Conservation (phyloP, 169 alveolate genomes). For the Theileria parva region DNA sequence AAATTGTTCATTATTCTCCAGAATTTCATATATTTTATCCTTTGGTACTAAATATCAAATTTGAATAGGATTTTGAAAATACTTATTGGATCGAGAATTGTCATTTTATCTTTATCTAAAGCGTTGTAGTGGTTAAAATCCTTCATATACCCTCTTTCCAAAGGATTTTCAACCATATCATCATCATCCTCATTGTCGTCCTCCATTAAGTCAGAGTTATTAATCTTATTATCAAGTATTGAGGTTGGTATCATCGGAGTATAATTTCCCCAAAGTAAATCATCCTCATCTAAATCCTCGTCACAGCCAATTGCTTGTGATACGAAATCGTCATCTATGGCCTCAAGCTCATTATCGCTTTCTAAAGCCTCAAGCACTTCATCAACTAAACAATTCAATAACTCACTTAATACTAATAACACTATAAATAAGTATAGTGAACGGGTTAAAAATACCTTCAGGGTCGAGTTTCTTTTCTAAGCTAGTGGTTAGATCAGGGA, state of each 20-base stretch:
- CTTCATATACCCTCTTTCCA: not conserved
- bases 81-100: constrained; percentile 34
- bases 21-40: constrained; percentile 26
- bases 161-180: not conserved
- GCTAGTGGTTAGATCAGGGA: constrained; percentile 25
- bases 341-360: constrained; percentile 64
- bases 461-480: constrained; percentile 7
- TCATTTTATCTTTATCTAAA: constrained; percentile 37
- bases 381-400: constrained; percentile 13
- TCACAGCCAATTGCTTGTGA: constrained; percentile 64
- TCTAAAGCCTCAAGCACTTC: constrained; percentile 73
- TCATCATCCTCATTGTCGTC: not conserved
- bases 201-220: not conserved
- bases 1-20: constrained; percentile 12
- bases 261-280: constrained; percentile 70
- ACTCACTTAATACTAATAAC: not conserved
- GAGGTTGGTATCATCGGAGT: constrained; percentile 39
- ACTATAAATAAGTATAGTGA: too few species aligned
- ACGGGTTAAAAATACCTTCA: too few species aligned
- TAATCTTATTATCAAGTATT: not conserved
- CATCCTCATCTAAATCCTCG: constrained; percentile 60
- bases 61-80: not conserved
- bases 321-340: constrained; percentile 75
- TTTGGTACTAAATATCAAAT: not conserved
- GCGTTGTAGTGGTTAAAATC: not conserved